Base-by-base conservation (phyloP, 805 yeast species). In the Pichia exigua region DNA sequence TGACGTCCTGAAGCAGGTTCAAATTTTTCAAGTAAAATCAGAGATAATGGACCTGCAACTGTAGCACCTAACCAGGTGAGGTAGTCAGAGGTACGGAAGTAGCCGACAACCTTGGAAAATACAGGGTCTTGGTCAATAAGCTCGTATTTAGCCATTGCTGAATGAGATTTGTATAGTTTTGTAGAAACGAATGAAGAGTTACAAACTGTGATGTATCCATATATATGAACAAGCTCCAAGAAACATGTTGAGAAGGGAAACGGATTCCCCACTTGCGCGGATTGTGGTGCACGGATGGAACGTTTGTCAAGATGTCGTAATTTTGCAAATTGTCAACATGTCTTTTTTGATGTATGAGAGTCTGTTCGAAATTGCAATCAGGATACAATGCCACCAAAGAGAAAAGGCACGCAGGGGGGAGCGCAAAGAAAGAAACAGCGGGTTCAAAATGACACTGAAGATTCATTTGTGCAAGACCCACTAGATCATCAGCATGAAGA, bases 81-180 rank as follows among this genome's bases (percentile, higher is more conserved):
- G 60, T 78, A 79, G 70, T 87, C 96, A 15, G 83, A 72, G 21
- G 77, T 66, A 64, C 96, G 77, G 70, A 87, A 79, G 70, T 83
- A 88, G 44, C 80, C 70, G 15, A 87, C 82, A 30, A 88, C 95
- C 54, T 87, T 75, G 40, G 66, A 62, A 69, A 87, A 85, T 57
- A 81, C 81, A 30, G 96, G 96, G 65, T 87, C 96, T 48, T 78
- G 74, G 65, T 87, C 96, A 60, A 87, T 88, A 45, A 65, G 65
- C 53, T 65, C 68, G 60, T 54, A 65, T 47, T 58, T 62, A 27
- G 59, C 57, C 65, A 62, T 48, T 21, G 2, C 35, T 30, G 17
- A 13, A 15, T 30, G 7, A 13, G 7, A 13, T 12, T 30, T 30
- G 35, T 30, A 15, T 30, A 13, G 30, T 28, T 28, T 28, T 28